phyloP scores from a whole-genome alignment of 2,329 filamentous ascomycete species.

The Fusarium abutilonis region DNA sequence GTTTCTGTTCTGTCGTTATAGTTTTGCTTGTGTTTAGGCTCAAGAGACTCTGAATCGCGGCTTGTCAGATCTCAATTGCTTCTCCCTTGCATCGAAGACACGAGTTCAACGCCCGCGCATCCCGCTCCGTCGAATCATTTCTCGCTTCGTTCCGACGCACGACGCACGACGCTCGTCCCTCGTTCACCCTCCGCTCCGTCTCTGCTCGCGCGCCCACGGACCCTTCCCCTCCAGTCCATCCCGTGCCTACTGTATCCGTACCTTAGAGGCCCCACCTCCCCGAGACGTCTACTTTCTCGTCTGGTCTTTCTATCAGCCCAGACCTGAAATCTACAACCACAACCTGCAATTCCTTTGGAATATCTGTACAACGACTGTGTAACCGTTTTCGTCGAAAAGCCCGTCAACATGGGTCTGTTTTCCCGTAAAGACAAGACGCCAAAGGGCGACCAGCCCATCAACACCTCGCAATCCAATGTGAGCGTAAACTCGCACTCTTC shows the following conservation, averaged over 20 bases:
- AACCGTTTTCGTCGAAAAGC: slow-evolving; percentile 17
- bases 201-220: slow-evolving; percentile 31
- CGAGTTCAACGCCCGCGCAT: slow-evolving; percentile 33
- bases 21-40: slow-evolving; percentile 22
- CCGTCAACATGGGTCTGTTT: slow-evolving; percentile 63
- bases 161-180: slow-evolving; percentile 41
- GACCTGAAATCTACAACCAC: slow-evolving; percentile 23
- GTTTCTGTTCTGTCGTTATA: slow-evolving; percentile 26
- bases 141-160: slow-evolving; percentile 39
- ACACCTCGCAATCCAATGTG: slow-evolving; percentile 59
- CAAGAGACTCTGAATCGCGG: slow-evolving; percentile 11
- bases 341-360: slow-evolving; percentile 3
- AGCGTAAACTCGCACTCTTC: slow-evolving; percentile 64
- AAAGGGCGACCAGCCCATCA: slow-evolving; percentile 55
- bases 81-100: slow-evolving; percentile 37
- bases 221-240: slow-evolving; percentile 38
- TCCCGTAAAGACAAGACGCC: slow-evolving; percentile 64
- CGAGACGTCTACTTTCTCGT: slow-evolving; percentile 35
- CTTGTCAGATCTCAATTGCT: slow-evolving; percentile 30
- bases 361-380: slow-evolving; percentile 22
- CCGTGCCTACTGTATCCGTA: neutral
- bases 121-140: slow-evolving; percentile 34
- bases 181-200: slow-evolving; percentile 26
- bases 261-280: slow-evolving; percentile 37
- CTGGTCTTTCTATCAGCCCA: slow-evolving; percentile 39